Percentiles rank a stretch among this genome's conserved stretches.
Evolutionary conservation across 2,329 filamentous ascomycete species (phyloP).

Genomic region (Fusarium guadeloupense): DNA sequence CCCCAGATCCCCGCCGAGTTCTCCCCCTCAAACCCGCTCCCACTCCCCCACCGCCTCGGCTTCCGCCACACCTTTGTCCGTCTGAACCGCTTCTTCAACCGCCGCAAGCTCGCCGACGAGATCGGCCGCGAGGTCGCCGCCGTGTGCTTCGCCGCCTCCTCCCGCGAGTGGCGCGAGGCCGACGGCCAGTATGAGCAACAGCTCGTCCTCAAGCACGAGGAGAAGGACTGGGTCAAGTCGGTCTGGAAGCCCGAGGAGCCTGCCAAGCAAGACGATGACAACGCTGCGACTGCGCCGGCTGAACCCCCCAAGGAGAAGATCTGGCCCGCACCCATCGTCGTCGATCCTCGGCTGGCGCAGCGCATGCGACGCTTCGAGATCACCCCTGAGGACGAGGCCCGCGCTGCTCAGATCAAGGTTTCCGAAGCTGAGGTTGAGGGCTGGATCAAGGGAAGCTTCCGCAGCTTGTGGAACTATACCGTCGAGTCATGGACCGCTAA

Average conservation of each 20-base stretch:
- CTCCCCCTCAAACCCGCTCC: slow-evolving; percentile 75
- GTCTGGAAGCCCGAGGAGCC: slow-evolving; percentile 66
- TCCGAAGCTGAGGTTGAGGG: slow-evolving; percentile 76
- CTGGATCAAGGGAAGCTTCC: slow-evolving; percentile 69
- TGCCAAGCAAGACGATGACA: slow-evolving; percentile 56
- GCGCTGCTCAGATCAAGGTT: slow-evolving; percentile 68
- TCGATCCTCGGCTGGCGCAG: slow-evolving; percentile 78
- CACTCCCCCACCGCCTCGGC: slow-evolving; percentile 89
- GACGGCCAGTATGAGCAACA: slow-evolving; percentile 55
- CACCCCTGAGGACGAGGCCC: slow-evolving; percentile 72
- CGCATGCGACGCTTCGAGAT: slow-evolving; percentile 86
- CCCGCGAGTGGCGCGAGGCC: slow-evolving; percentile 60
- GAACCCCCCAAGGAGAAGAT: slow-evolving; percentile 69
- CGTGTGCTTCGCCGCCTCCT: slow-evolving; percentile 73
- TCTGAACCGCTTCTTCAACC: slow-evolving; percentile 87
- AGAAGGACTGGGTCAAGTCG: slow-evolving; percentile 86
- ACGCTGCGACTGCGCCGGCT: slow-evolving; percentile 45
- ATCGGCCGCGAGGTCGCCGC: slow-evolving; percentile 89
- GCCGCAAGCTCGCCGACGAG: slow-evolving; percentile 83
- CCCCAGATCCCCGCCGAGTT: slow-evolving; percentile 79
- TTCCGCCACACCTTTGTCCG: slow-evolving; percentile 90
- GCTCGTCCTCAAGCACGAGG: slow-evolving; percentile 72
- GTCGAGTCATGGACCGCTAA: slow-evolving; percentile 52
- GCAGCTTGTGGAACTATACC: slow-evolving; percentile 63
- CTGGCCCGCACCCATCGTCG: slow-evolving; percentile 77